These are phyloP conservation scores for Jamesozyma lodderae DNA, from an alignment of 805 yeast species.

Conservation along the genomic window DNA sequence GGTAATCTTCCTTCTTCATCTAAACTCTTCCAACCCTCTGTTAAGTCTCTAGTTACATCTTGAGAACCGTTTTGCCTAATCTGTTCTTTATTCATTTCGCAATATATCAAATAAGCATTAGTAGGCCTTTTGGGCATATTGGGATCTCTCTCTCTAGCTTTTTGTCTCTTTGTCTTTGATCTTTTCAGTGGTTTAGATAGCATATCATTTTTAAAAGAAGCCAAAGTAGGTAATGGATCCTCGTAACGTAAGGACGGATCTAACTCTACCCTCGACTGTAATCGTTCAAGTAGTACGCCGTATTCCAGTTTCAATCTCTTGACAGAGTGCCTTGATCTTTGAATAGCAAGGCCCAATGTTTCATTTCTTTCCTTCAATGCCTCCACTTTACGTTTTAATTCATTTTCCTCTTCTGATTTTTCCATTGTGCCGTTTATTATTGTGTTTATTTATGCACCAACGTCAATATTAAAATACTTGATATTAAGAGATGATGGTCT, in stretches of 20 bases:
- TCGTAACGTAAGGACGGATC: slow-evolving; percentile 27
- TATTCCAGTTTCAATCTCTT: slow-evolving; percentile 78
- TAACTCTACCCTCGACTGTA: slow-evolving; percentile 48
- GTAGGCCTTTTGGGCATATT: slow-evolving; percentile 82
- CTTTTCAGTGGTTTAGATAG: slow-evolving; percentile 18
- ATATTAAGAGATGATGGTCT: too few species aligned
- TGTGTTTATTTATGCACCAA: too few species aligned
- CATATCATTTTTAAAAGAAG: slow-evolving; percentile 21
- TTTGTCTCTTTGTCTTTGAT: slow-evolving; percentile 24
- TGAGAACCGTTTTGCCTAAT: slow-evolving; percentile 48
- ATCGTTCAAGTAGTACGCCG: slow-evolving; percentile 65
- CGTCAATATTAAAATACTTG: too few species aligned
- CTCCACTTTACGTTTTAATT: slow-evolving; percentile 36
- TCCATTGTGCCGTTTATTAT: too few species aligned
- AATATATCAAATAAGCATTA: slow-evolving; percentile 79
- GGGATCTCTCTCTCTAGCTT: slow-evolving; percentile 58
- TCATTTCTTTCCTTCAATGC: slow-evolving; percentile 76
- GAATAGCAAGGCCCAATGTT: slow-evolving; percentile 61
- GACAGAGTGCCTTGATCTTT: slow-evolving; percentile 66
- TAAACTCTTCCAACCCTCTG: slow-evolving; percentile 79
- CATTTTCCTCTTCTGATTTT: slow-evolving; percentile 2
- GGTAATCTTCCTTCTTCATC: slow-evolving; percentile 62
- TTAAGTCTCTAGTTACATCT: slow-evolving; percentile 69
- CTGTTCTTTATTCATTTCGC: slow-evolving; percentile 76
- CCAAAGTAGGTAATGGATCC: slow-evolving; percentile 26